Percentiles rank a stretch among this genome's conserved stretches.
These are phyloP conservation scores for Hypoxylon sp. DNA, from an alignment of 2,329 filamentous ascomycete genomes.

Conservation along the genomic window DNA sequence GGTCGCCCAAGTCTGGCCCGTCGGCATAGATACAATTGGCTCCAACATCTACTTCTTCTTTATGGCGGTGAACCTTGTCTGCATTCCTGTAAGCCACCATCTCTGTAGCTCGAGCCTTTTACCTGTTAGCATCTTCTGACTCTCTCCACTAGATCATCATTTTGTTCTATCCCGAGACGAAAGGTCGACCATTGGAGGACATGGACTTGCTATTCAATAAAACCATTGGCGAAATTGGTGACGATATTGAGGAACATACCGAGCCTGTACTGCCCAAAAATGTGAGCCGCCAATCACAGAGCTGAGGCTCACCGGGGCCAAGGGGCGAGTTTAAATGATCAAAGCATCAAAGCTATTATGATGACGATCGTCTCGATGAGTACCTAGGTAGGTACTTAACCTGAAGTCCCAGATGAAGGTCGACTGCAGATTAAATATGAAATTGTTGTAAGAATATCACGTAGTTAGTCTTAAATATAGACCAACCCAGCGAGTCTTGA, in stretches of 20 bases:
- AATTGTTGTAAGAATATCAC: not conserved
- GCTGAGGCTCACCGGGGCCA: not conserved
- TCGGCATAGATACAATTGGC: slow-evolving; percentile 64
- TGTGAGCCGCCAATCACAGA: slow-evolving; percentile 15
- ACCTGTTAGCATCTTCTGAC: slow-evolving; percentile 5
- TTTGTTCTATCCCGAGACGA: slow-evolving; percentile 49
- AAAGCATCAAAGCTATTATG: not conserved
- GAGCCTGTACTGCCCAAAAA: slow-evolving; percentile 39
- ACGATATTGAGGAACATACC: slow-evolving; percentile 37
- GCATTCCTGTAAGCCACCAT: slow-evolving; percentile 55
- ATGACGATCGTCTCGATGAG: not conserved
- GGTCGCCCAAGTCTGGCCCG: slow-evolving; percentile 67
- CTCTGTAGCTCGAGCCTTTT: not conserved
- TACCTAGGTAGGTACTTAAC: too few species aligned
- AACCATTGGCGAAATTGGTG: not conserved
- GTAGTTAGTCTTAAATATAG: not conserved
- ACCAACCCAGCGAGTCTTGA: not conserved
- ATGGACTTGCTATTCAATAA: slow-evolving; percentile 47
- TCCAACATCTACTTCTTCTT: slow-evolving; percentile 69
- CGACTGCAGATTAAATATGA: not conserved
- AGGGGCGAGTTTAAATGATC: not conserved
- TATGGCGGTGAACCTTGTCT: slow-evolving; percentile 64
- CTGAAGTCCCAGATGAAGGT: too few species aligned
- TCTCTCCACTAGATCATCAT: slow-evolving; percentile 44
- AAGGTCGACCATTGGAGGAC: slow-evolving; percentile 48